Conservation (phyloP, 805 yeast genomes). For the Wickerhamiella alocasiicola region DNA sequence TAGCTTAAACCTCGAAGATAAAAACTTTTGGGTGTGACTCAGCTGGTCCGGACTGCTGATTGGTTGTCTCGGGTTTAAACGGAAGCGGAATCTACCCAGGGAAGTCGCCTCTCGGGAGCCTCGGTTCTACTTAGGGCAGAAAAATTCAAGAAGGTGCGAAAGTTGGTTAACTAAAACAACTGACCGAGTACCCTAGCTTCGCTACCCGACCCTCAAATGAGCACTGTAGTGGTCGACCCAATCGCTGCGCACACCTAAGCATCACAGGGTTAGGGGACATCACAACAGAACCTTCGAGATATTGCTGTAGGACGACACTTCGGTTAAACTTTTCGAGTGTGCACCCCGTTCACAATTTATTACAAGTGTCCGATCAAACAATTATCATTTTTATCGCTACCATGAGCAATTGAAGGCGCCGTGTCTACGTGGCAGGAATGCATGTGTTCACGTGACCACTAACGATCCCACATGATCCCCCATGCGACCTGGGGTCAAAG, state of each 20-base stretch:
- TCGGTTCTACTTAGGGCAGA: slow-evolving; percentile 1
- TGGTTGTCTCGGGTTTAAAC: slow-evolving; percentile 4
- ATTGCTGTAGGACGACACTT: too few relatives aligned
- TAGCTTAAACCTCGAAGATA: neutral
- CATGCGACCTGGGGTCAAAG: too few relatives aligned
- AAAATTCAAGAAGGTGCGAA: neutral
- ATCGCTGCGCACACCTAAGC: slow-evolving; percentile 5
- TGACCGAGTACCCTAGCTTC: neutral
- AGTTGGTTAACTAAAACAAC: neutral
- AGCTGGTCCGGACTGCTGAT: slow-evolving; percentile 3
- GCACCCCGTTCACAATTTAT: too few relatives aligned
- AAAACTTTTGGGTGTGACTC: slow-evolving; percentile 1
- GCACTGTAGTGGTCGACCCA: slow-evolving; percentile 8
- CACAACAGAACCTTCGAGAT: slow-evolving; percentile 1
- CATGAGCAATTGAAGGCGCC: too few relatives aligned
- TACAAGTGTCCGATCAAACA: too few relatives aligned
- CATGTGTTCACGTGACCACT: too few relatives aligned
- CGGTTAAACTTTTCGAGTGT: too few relatives aligned
- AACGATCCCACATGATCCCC: too few relatives aligned
- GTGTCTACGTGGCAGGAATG: too few relatives aligned
- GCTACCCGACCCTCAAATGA: slow-evolving; percentile 6
- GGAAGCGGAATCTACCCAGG: neutral
- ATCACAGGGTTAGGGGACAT: slow-evolving; percentile 1
- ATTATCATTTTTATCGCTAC: too few relatives aligned
- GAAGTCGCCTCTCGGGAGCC: neutral